Conservation (phyloP, 108 stramenopile genomes). For the Licmophora abbreviata region DNA sequence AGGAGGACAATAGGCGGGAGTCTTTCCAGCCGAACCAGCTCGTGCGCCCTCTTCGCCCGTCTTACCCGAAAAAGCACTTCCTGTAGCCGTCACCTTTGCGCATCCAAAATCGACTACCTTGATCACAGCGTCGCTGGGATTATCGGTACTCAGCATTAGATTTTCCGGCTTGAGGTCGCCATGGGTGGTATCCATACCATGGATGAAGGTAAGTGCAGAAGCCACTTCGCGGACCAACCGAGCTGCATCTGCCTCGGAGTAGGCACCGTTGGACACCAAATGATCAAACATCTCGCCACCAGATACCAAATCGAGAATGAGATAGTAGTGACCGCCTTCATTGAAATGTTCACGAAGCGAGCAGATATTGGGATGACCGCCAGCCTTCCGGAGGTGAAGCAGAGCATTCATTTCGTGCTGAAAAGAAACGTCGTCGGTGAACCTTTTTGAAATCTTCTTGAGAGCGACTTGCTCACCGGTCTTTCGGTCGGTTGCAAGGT, state of each 20-base stretch:
- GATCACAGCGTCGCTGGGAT: constrained; percentile 38
- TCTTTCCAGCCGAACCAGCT: constrained; percentile 27
- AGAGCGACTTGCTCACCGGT: constrained; percentile 52
- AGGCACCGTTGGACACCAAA: constrained; percentile 49
- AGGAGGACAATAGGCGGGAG: constrained; percentile 80
- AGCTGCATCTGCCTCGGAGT: constrained; percentile 67
- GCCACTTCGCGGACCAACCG: constrained; percentile 56
- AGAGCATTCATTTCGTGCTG: constrained; percentile 75
- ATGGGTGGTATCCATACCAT: constrained; percentile 61
- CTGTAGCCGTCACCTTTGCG: constrained; percentile 36
- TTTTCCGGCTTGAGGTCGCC: constrained; percentile 85
- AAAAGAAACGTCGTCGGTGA: constrained; percentile 55
- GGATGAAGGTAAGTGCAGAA: constrained; percentile 64
- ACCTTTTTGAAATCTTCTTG: constrained; percentile 74
- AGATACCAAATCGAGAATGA: constrained; percentile 58
- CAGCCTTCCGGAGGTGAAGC: constrained; percentile 51
- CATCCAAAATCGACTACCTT: constrained; percentile 87
- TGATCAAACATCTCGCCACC: constrained; percentile 85
- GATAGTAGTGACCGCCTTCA: constrained; percentile 55
- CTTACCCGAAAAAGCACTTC: constrained; percentile 1
- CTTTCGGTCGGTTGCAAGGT: constrained; percentile 37
- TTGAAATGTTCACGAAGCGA: constrained; percentile 63
- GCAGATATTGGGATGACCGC: constrained; percentile 80
- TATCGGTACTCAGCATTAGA: constrained; percentile 52
- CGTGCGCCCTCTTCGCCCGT: constrained; percentile 1